These are phyloP conservation scores for Diplocarpon rosae DNA, from an alignment of 2,329 filamentous ascomycete species.

Conservation along the genomic window DNA sequence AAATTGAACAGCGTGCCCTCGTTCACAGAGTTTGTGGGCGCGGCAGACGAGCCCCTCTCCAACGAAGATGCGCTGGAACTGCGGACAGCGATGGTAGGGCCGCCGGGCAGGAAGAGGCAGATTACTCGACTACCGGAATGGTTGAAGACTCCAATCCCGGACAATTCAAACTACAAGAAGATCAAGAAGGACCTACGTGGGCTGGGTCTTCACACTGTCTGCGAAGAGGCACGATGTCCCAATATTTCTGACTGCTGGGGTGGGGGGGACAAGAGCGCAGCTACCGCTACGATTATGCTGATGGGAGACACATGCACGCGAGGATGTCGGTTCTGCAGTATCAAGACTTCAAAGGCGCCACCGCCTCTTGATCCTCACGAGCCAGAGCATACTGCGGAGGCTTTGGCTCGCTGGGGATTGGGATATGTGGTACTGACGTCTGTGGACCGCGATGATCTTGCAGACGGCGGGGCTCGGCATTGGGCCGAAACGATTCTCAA, in stretches of 20 bases:
- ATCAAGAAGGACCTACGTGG: constrained; percentile 91
- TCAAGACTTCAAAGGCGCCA: constrained; percentile 73
- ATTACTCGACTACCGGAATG: constrained; percentile 75
- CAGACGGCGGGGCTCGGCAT: constrained; percentile 78
- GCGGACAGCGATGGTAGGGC: constrained; percentile 52
- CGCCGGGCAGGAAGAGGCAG: constrained; percentile 49
- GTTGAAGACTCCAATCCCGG: constrained; percentile 93
- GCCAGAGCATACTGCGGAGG: constrained; percentile 93
- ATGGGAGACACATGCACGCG: constrained; percentile 98
- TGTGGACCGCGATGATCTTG: constrained; percentile 87
- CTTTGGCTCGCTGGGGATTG: constrained; percentile 81
- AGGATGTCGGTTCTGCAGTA: constrained; percentile 92
- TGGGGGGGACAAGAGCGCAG: constrained; percentile 73
- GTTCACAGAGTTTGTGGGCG: constrained; percentile 45
- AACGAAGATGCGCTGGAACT: constrained; percentile 47
- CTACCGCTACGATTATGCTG: constrained; percentile 97
- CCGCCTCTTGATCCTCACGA: constrained; percentile 86
- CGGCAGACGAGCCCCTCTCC: constrained; percentile 33
- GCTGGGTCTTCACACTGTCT: constrained; percentile 85
- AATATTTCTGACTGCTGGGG: constrained; percentile 99
- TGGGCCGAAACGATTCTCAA: constrained; percentile 89
- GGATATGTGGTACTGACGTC: constrained; percentile 92
- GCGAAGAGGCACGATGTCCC: constrained; percentile 92
- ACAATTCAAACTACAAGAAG: constrained; percentile 75
- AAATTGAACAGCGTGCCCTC: constrained; percentile 36